These are phyloP conservation scores for Mrakia gelida DNA, from an alignment of 768 basidiomycete genomes.

Conservation along the genomic window DNA sequence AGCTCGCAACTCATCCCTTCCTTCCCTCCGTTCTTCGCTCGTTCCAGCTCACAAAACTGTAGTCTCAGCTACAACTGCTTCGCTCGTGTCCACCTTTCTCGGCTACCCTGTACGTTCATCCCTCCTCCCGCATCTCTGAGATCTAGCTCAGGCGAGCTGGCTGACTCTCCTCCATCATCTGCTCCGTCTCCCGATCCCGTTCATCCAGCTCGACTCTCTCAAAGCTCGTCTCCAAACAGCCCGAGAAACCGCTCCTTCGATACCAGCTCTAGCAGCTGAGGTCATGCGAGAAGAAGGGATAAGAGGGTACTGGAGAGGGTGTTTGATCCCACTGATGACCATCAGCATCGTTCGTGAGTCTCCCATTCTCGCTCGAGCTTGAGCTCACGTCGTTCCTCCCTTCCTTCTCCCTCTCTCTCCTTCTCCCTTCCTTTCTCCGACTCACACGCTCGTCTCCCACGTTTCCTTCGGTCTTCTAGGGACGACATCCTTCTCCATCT, in stretches of 20 bases:
- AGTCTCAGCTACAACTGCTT: constrained; percentile 83
- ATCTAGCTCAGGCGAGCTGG: constrained; percentile 12
- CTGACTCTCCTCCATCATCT: constrained; percentile 15
- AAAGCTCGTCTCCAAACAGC: constrained; percentile 53
- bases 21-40: not conserved
- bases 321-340: constrained; percentile 80
- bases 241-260: constrained; percentile 60
- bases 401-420: constrained; percentile 8
- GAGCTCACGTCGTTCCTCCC: no score
- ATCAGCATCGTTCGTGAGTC: constrained; percentile 89
- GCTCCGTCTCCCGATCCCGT: no score
- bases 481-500: constrained; percentile 87
- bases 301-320: constrained; percentile 42
- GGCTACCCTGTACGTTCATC: constrained; percentile 68
- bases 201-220: constrained; percentile 76
- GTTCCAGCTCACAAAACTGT: constrained; percentile 45
- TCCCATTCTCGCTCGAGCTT: constrained; percentile 51
- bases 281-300: constrained; percentile 72
- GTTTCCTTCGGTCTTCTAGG: constrained; percentile 48
- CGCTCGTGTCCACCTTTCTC: constrained; percentile 85
- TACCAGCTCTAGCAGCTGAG: constrained; percentile 53
- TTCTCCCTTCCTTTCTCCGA: constrained; percentile 26
- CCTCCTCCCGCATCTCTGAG: not conserved
- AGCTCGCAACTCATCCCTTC: not conserved
- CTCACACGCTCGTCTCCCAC: not conserved